A percentile compares a stretch with the other conserved stretches of the same genome.
Conservation (phyloP, 2,329 filamentous ascomycete species). For the Neoarthrinium moseri region DNA sequence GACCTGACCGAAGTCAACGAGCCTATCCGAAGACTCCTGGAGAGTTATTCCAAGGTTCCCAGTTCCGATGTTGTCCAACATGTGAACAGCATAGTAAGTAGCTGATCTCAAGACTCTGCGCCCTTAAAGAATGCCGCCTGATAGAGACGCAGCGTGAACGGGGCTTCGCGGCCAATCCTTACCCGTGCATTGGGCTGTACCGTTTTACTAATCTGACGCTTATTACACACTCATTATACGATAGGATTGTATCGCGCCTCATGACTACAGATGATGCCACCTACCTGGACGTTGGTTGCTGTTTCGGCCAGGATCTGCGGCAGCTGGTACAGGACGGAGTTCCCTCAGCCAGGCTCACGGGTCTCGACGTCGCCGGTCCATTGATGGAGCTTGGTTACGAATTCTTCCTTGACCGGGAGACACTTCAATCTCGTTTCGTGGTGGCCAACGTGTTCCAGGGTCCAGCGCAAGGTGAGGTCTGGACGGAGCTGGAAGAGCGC, state of each 20-base stretch:
- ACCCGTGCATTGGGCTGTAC: background rate
- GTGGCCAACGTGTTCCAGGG: conserved; percentile 8
- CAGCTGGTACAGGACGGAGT: conserved; percentile 1
- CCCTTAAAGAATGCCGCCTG: background rate
- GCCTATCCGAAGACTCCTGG: background rate
- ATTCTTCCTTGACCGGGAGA: conserved; percentile 3
- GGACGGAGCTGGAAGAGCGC: conserved; percentile 15
- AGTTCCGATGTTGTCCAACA: background rate
- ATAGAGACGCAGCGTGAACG: background rate
- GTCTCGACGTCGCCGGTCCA: background rate
- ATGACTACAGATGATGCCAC: background rate
- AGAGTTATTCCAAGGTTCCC: background rate
- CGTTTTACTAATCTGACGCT: conserved; percentile 3
- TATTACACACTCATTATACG: no score
- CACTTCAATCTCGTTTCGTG: background rate
- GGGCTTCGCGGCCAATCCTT: background rate
- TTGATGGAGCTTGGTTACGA: conserved; percentile 7
- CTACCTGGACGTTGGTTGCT: conserved; percentile 6
- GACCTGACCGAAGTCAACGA: background rate
- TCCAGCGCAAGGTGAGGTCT: conserved; percentile 9
- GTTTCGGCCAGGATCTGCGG: conserved; percentile 6
- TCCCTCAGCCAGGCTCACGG: background rate
- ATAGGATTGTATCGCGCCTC: no score
- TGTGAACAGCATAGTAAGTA: background rate
- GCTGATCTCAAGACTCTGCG: no score